Conservation (phyloP, 164 flowering plant genomes). For the Vitis cinerea region DNA sequence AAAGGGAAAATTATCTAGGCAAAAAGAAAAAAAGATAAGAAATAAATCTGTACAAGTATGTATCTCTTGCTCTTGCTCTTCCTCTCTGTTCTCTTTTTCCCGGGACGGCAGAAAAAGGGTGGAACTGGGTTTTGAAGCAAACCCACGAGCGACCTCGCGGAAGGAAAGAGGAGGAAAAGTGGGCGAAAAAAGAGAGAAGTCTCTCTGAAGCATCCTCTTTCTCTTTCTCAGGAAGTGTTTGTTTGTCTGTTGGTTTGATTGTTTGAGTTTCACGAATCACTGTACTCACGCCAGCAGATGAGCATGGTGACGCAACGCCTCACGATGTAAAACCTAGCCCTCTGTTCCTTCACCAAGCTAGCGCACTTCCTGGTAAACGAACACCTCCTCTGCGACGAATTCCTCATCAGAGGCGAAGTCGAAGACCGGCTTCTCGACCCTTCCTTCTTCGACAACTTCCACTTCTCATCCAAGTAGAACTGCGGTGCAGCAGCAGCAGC, state of each 20-base stretch:
- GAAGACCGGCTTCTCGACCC: slow-evolving; percentile 37
- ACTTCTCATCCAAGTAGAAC: slow-evolving; percentile 60
- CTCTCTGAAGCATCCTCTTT: background rate
- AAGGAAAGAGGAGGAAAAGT: slow-evolving; percentile 14
- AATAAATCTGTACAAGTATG: slow-evolving; percentile 23
- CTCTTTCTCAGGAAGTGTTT: background rate
- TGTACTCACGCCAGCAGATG: slow-evolving; percentile 75
- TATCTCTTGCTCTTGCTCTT: slow-evolving; percentile 3
- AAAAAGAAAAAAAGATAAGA: background rate
- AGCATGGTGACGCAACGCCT: slow-evolving; percentile 84
- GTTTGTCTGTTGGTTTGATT: background rate
- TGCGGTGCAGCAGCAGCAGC: slow-evolving; percentile 14
- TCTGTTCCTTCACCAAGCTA: slow-evolving; percentile 66
- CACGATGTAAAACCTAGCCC: slow-evolving; percentile 85
- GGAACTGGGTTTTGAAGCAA: background rate
- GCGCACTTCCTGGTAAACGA: slow-evolving; percentile 66
- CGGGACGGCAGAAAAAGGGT: slow-evolving; percentile 16
- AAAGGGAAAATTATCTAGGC: background rate
- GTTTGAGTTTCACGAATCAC: slow-evolving; percentile 42
- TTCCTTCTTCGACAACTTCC: slow-evolving; percentile 71
- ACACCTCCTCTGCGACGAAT: slow-evolving; percentile 32
- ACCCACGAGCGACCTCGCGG: slow-evolving; percentile 21
- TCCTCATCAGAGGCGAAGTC: slow-evolving; percentile 27
- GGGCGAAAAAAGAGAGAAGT: background rate
- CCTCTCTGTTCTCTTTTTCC: slow-evolving; percentile 17